These are phyloP conservation scores for Phytophthora crassamura DNA, from an alignment of 352 stramenopile species.

Conservation along the genomic window DNA sequence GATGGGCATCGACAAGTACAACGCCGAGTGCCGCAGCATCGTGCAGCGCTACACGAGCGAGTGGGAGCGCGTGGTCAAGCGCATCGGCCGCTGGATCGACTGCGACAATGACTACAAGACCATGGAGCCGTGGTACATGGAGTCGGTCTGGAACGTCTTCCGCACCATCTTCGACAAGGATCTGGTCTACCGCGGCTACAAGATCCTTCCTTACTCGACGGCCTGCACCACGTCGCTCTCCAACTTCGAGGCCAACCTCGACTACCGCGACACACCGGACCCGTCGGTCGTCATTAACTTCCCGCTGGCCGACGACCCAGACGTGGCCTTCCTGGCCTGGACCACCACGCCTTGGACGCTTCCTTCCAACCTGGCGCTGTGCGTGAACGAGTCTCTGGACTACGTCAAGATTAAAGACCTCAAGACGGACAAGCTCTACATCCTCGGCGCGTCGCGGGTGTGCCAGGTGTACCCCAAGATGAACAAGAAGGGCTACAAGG, in stretches of 20 bases:
- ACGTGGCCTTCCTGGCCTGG: conserved; percentile 95
- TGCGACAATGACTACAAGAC: conserved; percentile 99
- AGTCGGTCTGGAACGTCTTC: conserved; percentile 99
- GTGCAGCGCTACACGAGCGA: conserved; percentile 98
- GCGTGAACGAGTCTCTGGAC: conserved; percentile 96
- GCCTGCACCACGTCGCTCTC: conserved; percentile 97
- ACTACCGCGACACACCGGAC: conserved; percentile 99
- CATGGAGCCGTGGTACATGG: conserved; percentile 99
- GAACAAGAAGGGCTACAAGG: conserved; percentile 97
- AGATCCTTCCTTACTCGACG: conserved; percentile 99
- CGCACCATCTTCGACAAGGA: conserved; percentile 98
- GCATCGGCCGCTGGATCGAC: conserved; percentile 99
- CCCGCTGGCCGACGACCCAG: conserved; percentile 88
- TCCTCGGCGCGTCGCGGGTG: conserved; percentile 94
- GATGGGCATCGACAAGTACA: conserved; percentile 99
- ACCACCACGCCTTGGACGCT: conserved; percentile 99
- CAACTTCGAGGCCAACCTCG: conserved; percentile 99
- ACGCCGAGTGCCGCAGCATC: conserved; percentile 97
- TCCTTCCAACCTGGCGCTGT: conserved; percentile 98
- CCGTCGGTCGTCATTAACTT: conserved; percentile 98
- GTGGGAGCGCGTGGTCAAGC: conserved; percentile 98
- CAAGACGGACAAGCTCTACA: conserved; percentile 92
- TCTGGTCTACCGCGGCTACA: conserved; percentile 99
- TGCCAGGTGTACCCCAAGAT: conserved; percentile 98
- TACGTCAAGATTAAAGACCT: conserved; percentile 99